Conservation (phyloP, 768 basidiomycete genomes). For the Cubamyces sp. region DNA sequence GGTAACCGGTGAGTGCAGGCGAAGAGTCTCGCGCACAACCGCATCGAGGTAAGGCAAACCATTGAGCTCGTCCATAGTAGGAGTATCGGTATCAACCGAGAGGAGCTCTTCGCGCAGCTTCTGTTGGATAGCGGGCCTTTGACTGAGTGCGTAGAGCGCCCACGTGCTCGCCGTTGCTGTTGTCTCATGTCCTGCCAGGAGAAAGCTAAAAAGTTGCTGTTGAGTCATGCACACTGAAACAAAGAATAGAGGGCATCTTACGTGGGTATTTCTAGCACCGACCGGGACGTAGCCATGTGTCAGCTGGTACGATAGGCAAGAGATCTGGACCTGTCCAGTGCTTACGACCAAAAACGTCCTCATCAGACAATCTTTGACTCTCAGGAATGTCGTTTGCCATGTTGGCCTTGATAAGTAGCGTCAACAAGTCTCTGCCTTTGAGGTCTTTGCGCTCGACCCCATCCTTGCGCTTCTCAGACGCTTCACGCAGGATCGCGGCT, state of each 20-base stretch:
- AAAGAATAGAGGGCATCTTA: neutral
- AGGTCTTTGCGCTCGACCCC: conserved; percentile 39
- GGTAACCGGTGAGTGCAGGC: conserved; percentile 57
- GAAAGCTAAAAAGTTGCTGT: conserved; percentile 20
- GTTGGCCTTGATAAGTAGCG: conserved; percentile 65
- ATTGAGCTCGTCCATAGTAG: conserved; percentile 71
- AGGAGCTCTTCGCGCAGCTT: conserved; percentile 46
- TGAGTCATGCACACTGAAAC: neutral
- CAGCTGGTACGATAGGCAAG: neutral
- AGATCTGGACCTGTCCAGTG: neutral
- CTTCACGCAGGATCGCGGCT: conserved; percentile 27
- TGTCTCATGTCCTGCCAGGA: conserved; percentile 47
- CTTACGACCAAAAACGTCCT: conserved; percentile 64
- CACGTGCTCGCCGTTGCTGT: conserved; percentile 42
- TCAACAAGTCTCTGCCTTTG: conserved; percentile 58
- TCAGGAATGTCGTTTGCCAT: conserved; percentile 61
- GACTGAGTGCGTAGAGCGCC: conserved; percentile 44
- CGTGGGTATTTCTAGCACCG: conserved; percentile 30
- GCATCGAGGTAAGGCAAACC: conserved; percentile 69
- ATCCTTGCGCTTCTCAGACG: conserved; percentile 31
- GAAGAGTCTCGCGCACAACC: conserved; percentile 62
- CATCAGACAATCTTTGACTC: conserved; percentile 59
- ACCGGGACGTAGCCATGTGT: too few species aligned
- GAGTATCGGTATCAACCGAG: conserved; percentile 46
- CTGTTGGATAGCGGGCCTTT: conserved; percentile 39